Conservation (phyloP, 2,329 filamentous ascomycete species). For the Pseudogymnoascus sp. region DNA sequence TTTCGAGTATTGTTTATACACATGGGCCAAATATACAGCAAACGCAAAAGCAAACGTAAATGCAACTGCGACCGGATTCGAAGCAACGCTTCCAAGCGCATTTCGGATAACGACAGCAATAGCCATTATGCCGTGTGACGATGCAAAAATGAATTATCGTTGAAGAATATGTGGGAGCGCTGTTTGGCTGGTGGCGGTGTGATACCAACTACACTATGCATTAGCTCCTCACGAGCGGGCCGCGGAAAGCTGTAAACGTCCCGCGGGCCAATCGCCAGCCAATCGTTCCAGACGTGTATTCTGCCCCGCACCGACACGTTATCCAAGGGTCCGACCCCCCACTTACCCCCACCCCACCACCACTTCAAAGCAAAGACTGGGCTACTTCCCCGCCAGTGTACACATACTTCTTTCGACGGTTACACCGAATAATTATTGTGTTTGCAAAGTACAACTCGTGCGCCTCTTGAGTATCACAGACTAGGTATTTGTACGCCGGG, state of each 20-base stretch:
- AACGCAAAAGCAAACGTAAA: background rate
- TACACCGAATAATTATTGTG: background rate
- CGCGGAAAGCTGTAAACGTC: background rate
- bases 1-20: background rate
- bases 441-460: background rate
- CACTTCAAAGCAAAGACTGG: background rate
- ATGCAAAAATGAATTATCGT: background rate
- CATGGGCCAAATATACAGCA: background rate
- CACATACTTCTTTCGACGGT: background rate
- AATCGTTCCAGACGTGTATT: background rate
- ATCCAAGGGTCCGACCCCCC: background rate
- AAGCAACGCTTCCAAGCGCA: background rate
- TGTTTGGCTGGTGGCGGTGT: background rate
- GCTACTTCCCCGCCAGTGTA: background rate
- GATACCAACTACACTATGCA: background rate
- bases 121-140: background rate
- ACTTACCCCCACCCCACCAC: background rate
- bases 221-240: background rate
- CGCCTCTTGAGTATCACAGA: background rate
- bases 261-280: background rate
- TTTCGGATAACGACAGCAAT: background rate
- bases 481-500: background rate
- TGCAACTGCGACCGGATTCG: background rate
- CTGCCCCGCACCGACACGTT: background rate
- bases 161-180: background rate